Percentiles rank a stretch among this genome's conserved stretches.
phyloP scores from a whole-genome alignment of 768 basidiomycete genomes.

The Macrolepiota albuminosa region DNA sequence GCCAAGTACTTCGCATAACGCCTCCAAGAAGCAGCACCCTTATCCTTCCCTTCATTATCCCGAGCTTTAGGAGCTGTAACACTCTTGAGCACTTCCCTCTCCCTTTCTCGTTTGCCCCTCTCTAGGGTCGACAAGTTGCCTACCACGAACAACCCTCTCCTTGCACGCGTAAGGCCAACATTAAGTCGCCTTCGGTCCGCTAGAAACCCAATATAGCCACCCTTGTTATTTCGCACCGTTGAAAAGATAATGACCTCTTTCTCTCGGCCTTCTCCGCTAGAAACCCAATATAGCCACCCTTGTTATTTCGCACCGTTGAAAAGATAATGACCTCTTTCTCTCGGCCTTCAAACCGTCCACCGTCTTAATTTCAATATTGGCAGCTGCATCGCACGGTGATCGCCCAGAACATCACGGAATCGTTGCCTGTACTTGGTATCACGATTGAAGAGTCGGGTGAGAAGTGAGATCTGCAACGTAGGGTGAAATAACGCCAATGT shows the following conservation, averaged over 20 bases:
- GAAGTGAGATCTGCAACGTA: slow-evolving; percentile 81
- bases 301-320: slow-evolving; percentile 85
- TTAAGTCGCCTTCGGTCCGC: slow-evolving; percentile 84
- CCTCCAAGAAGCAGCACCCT: slow-evolving; percentile 53
- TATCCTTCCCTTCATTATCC: slow-evolving; percentile 23
- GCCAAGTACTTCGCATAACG: slow-evolving; percentile 55
- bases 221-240: slow-evolving; percentile 78
- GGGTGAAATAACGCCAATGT: slow-evolving; percentile 92
- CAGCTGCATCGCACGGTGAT: slow-evolving; percentile 61
- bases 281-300: slow-evolving; percentile 77
- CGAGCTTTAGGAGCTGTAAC: not conserved
- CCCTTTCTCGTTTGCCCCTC: slow-evolving; percentile 34
- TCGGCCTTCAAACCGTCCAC: slow-evolving; percentile 95
- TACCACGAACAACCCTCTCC: slow-evolving; percentile 77
- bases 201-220: slow-evolving; percentile 82
- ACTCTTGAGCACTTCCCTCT: slow-evolving; percentile 3
- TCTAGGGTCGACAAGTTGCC: slow-evolving; percentile 67
- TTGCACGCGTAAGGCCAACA: slow-evolving; percentile 87
- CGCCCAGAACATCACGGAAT: slow-evolving; percentile 58
- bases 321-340: slow-evolving; percentile 93
- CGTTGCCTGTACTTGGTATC: slow-evolving; percentile 48
- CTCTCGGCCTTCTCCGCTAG: slow-evolving; percentile 78
- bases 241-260: slow-evolving; percentile 92
- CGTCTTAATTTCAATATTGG: slow-evolving; percentile 79
- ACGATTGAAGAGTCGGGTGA: slow-evolving; percentile 60